Evolutionary conservation across 805 yeast genomes (phyloP), one percentile per base, ranked within the genome.

Genomic region (Yamadazyma olivae): DNA sequence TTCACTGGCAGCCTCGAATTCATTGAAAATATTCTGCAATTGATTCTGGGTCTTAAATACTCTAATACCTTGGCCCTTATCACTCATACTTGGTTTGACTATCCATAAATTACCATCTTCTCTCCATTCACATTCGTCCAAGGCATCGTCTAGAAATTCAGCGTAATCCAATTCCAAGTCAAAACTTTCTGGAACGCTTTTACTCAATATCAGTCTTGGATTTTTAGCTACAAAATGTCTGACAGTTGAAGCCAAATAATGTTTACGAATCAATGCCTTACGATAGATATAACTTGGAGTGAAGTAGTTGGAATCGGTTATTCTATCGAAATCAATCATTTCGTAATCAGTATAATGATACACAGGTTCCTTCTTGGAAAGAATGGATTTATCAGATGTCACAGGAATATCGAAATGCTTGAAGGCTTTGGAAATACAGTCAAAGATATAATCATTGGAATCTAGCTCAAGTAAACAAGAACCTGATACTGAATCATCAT

Each of bases 41-140:
- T 89, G 93, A 6, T 80, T 86, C 23, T 87, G 69, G 0, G 89
- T 80, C 36, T 71, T 71, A 64, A 93, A 93, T 0, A 93, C 60
- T 26, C 96, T 66, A 33, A 93, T 91, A 0, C 99, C 99, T 56
- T 93, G 96, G 8, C 96, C 99, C 54, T 91, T 82, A 54, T 93
- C 99, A 51, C 95, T 84, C 96, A 93, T 89, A 45, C 95, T 81
- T 12, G 99, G 99, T 55, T 93, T 93, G 55, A 93, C 70, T 25
- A 93, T 93, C 90, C 95, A 91, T 31, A 82, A 75, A 45, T 74
- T 77, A 13, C 67, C 71, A 47, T 84, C 96, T 35, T 82, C 83
- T 40, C 95, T 65, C 33, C 93, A 67, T 53, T 91, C 99, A 25
- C 85, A 81, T 50, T 93, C 99, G 57, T 91, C 98, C 30, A 93